These are phyloP conservation scores for Rhizomucor miehei DNA, from an alignment of 371 early-diverging fungal species.

Conservation along the genomic window DNA sequence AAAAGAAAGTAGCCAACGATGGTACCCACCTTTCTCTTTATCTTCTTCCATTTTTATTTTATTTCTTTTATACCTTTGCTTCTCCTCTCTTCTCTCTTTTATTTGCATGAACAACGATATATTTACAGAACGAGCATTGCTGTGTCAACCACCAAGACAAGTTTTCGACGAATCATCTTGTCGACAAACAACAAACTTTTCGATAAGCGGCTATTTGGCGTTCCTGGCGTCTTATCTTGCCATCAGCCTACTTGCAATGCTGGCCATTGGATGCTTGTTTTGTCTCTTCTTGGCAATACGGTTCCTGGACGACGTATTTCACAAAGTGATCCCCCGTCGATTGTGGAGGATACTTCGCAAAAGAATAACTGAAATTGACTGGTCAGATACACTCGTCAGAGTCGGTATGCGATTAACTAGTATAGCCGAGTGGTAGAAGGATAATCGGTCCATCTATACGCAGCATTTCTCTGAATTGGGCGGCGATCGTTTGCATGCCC, in stretches of 20 bases:
- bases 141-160: background rate
- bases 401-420: constrained; percentile 25
- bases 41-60: no score
- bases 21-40: no score
- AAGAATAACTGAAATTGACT: constrained; percentile 17
- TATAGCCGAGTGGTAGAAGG: constrained; percentile 39
- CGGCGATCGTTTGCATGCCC: constrained; percentile 7
- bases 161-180: background rate
- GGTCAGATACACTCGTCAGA: constrained; percentile 16
- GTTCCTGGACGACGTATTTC: constrained; percentile 26
- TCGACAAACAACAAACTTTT: background rate
- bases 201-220: background rate
- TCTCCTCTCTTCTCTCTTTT: no score
- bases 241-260: background rate
- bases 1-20: no score
- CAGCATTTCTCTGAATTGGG: constrained; percentile 11
- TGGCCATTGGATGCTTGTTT: constrained; percentile 17
- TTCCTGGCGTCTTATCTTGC: constrained; percentile 7
- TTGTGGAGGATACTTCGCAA: constrained; percentile 14
- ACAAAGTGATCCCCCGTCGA: constrained; percentile 19
- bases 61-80: no score
- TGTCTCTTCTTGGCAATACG: constrained; percentile 27
- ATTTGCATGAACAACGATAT: no score
- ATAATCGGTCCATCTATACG: constrained; percentile 17
- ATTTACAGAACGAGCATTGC: no score